These are phyloP conservation scores for Leptographium radiaticola DNA, from an alignment of 2,329 filamentous ascomycete species.

Conservation along the genomic window DNA sequence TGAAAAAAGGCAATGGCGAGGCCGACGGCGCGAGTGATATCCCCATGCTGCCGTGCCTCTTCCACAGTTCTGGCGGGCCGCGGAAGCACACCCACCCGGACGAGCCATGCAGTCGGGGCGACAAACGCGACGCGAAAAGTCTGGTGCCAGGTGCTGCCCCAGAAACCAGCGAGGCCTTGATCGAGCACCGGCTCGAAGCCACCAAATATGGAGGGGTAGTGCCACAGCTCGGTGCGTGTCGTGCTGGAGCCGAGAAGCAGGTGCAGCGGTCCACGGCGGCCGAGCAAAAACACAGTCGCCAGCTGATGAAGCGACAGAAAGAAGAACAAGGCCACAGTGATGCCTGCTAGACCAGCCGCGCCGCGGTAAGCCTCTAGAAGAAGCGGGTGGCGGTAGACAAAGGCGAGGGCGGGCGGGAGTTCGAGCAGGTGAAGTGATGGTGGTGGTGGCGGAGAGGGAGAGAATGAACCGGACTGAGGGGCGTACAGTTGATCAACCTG, in stretches of 20 bases:
- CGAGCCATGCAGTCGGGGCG: slow-evolving; percentile 40
- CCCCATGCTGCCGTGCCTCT: not conserved
- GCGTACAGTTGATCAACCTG: slow-evolving; percentile 11
- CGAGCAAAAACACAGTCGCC: slow-evolving; percentile 3
- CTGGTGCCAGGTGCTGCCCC: slow-evolving; percentile 87
- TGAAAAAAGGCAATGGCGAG: slow-evolving; percentile 45
- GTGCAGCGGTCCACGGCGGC: slow-evolving; percentile 14
- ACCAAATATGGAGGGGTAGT: slow-evolving; percentile 43
- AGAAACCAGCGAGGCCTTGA: slow-evolving; percentile 65
- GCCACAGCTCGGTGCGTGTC: slow-evolving; percentile 35
- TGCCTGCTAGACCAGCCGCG: slow-evolving; percentile 36
- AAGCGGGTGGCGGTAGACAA: slow-evolving; percentile 20
- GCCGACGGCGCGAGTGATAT: not conserved
- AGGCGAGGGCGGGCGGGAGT: slow-evolving; percentile 25
- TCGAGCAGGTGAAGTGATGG: slow-evolving; percentile 15
- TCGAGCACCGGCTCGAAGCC: slow-evolving; percentile 43
- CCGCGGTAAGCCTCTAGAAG: slow-evolving; percentile 43
- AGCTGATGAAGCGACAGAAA: slow-evolving; percentile 37
- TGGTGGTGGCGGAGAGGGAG: slow-evolving; percentile 23
- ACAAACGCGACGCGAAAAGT: slow-evolving; percentile 65
- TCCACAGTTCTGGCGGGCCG: slow-evolving; percentile 10
- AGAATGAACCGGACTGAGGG: slow-evolving; percentile 9
- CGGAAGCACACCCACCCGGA: slow-evolving; percentile 25
- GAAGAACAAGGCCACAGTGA: slow-evolving; percentile 47
- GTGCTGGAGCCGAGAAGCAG: slow-evolving; percentile 42